phyloP scores from a whole-genome alignment of 2,329 filamentous ascomycete genomes.

The Ceratocystis ficicola region DNA sequence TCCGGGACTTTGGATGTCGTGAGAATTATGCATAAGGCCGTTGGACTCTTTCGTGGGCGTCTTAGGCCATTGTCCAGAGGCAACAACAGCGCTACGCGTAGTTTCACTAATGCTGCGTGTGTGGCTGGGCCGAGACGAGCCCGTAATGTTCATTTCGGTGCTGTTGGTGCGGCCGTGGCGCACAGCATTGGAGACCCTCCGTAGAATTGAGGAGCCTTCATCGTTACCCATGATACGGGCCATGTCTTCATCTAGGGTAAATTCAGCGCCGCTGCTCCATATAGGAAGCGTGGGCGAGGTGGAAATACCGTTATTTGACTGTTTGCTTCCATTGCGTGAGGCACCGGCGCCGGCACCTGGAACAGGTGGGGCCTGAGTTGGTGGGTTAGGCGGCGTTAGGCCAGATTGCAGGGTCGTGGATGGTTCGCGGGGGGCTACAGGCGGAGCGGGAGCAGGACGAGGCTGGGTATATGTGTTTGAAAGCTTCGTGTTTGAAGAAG shows the following conservation, averaged over 20 bases:
- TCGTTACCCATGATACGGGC: conserved; percentile 73
- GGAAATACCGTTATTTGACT: conserved; percentile 21
- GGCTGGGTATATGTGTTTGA: conserved; percentile 21
- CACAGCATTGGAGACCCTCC: conserved; percentile 83
- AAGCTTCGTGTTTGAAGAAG: conserved; percentile 1
- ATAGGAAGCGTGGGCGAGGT: conserved; percentile 56
- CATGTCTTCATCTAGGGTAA: conserved; percentile 93
- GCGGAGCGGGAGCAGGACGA: conserved; percentile 19
- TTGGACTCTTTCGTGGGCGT: conserved; percentile 50
- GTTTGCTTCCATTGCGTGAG: conserved; percentile 19
- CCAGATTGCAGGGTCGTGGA: conserved; percentile 18
- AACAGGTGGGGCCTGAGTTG: conserved; percentile 18
- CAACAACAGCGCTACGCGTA: conserved; percentile 41
- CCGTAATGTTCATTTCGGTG: conserved; percentile 38
- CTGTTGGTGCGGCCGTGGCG: conserved; percentile 86
- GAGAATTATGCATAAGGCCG: conserved; percentile 26
- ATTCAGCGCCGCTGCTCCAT: conserved; percentile 71
- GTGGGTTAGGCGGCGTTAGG: conserved; percentile 13
- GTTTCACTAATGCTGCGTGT: conserved; percentile 54
- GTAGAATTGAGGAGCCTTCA: conserved; percentile 67
- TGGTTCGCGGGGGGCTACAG: conserved; percentile 18
- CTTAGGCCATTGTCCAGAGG: conserved; percentile 58
- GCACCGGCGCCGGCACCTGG: conserved; percentile 16
- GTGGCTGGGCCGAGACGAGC: conserved; percentile 36
- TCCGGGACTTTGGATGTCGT: conserved; percentile 61